phyloP scores from a whole-genome alignment of 805 yeast species.

The Yamadazyma akitaensis region DNA sequence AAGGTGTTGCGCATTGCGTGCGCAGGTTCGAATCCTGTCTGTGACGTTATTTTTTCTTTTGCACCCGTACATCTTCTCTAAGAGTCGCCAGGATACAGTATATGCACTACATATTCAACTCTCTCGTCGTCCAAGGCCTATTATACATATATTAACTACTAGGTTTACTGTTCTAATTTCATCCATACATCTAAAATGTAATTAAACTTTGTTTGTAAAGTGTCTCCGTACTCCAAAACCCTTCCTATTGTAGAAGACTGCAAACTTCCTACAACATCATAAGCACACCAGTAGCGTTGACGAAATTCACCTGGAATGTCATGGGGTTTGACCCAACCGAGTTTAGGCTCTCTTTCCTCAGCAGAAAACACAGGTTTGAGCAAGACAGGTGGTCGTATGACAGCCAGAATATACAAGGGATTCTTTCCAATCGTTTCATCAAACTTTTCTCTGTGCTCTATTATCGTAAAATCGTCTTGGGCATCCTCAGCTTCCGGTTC shows the following conservation, averaged over 20 bases:
- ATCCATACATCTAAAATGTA: conserved; percentile 27
- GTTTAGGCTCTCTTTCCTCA: conserved; percentile 24
- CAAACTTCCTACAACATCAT: conserved; percentile 29
- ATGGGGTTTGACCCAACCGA: conserved; percentile 22
- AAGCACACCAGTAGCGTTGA: conserved; percentile 32
- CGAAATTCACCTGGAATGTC: conserved; percentile 15
- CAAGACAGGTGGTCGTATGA: conserved; percentile 25
- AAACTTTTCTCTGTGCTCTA: not conserved
- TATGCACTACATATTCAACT: no score
- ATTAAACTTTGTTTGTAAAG: conserved; percentile 13
- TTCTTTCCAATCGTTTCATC: conserved; percentile 12
- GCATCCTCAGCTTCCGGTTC: not conserved
- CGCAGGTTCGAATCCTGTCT: conserved; percentile 56
- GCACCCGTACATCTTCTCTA: no score
- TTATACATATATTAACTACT: not conserved
- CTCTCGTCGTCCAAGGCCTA: no score
- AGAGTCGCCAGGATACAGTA: no score
- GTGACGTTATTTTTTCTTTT: conserved; percentile 36
- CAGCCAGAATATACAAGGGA: conserved; percentile 22
- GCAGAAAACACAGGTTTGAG: conserved; percentile 13
- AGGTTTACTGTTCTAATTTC: not conserved
- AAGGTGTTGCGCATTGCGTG: conserved; percentile 44
- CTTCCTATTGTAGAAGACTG: conserved; percentile 18
- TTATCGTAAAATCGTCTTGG: not conserved
- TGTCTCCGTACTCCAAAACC: conserved; percentile 15